Evolutionary conservation across 2,329 filamentous ascomycete genomes (phyloP).

Genomic region (Venturia aucupariae): DNA sequence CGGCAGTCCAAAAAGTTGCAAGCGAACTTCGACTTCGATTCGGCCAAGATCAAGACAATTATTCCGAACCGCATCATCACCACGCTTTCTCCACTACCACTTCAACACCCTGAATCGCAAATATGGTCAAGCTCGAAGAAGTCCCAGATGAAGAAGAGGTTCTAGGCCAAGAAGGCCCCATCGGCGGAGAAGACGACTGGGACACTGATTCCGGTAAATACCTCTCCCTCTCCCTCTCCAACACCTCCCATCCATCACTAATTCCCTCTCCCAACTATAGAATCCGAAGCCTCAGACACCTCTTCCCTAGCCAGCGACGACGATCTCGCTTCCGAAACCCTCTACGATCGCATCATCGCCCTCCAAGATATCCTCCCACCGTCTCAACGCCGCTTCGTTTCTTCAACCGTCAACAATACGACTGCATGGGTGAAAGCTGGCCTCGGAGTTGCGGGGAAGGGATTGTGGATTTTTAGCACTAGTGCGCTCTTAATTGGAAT

Average conservation of each 20-base stretch:
- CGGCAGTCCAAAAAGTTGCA: background rate
- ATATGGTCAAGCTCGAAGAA: conserved; percentile 93
- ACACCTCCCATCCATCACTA: background rate
- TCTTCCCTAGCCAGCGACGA: conserved; percentile 45
- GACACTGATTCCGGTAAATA: conserved; percentile 80
- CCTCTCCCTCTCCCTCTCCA: background rate
- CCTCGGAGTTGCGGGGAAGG: conserved; percentile 68
- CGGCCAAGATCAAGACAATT: background rate
- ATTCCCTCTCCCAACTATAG: conserved; percentile 31
- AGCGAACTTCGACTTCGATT: background rate
- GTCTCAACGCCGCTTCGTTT: conserved; percentile 34
- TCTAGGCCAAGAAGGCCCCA: conserved; percentile 55
- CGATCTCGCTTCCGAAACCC: conserved; percentile 32
- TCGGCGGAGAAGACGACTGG: conserved; percentile 66
- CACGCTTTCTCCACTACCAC: background rate
- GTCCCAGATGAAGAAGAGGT: conserved; percentile 94
- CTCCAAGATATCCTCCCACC: conserved; percentile 38
- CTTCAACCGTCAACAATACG: conserved; percentile 38
- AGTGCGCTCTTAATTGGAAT: conserved; percentile 83
- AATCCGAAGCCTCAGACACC: conserved; percentile 78
- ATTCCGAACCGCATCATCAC: background rate
- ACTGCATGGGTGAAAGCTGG: conserved; percentile 50
- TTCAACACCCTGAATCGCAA: background rate
- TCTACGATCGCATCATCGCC: conserved; percentile 34
- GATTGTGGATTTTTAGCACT: conserved; percentile 84